Conservation (phyloP, 805 yeast genomes). For the Yamadazyma ubonensis region DNA sequence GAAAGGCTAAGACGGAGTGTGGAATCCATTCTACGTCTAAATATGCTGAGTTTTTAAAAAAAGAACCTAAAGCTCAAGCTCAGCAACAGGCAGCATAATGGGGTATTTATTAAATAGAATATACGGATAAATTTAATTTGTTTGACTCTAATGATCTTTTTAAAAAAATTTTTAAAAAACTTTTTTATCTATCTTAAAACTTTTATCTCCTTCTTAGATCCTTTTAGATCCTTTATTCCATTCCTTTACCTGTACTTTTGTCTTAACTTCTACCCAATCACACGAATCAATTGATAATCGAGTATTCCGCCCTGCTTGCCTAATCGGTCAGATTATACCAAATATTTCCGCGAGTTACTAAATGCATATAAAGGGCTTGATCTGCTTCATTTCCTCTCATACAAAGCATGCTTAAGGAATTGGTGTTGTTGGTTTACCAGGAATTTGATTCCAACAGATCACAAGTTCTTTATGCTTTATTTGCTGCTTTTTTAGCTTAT, state of each 20-base stretch:
- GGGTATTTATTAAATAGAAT: slow-evolving; percentile 3
- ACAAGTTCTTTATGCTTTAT: neutral
- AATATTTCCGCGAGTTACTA: too few species aligned
- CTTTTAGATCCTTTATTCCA: too few species aligned
- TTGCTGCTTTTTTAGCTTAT: slow-evolving; percentile 20
- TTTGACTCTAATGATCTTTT: neutral
- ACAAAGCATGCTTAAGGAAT: slow-evolving; percentile 8
- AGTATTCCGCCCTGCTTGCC: too few species aligned
- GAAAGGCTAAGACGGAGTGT: slow-evolving; percentile 88
- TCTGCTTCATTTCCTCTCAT: neutral
- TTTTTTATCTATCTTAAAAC: too few species aligned
- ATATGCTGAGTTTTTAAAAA: slow-evolving; percentile 57
- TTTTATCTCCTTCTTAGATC: too few species aligned
- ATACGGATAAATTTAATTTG: neutral
- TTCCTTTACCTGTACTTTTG: too few species aligned
- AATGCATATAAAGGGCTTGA: too few species aligned
- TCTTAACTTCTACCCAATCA: too few species aligned
- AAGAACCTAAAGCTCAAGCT: slow-evolving; percentile 1
- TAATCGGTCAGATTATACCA: too few species aligned
- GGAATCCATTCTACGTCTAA: slow-evolving; percentile 86
- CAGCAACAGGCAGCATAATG: slow-evolving; percentile 4
- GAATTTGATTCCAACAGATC: slow-evolving; percentile 8
- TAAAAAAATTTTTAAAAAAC: too few species aligned
- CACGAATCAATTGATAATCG: too few species aligned
- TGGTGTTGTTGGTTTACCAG: neutral